A percentile compares a stretch with the other conserved stretches of the same genome.
phyloP scores from a whole-genome alignment of 2,329 filamentous ascomycete genomes.

The Colletotrichum zoysiae region DNA sequence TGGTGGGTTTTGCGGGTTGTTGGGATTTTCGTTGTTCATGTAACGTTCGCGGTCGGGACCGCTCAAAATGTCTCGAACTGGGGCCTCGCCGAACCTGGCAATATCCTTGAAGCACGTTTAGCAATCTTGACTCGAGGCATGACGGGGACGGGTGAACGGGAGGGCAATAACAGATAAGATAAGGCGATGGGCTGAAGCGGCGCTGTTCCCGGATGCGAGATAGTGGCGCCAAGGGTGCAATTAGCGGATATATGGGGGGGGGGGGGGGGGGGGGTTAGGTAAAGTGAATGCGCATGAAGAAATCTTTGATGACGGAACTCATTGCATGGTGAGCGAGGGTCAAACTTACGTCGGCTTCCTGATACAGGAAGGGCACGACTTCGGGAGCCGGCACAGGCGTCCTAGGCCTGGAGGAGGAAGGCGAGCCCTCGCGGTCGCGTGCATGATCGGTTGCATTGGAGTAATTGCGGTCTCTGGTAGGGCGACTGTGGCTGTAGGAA shows the following conservation, averaged over 20 bases:
- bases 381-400: constrained; percentile 92
- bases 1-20: constrained; percentile 61
- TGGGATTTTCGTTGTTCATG: constrained; percentile 58
- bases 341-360: constrained; percentile 79
- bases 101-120: constrained; percentile 69
- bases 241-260: constrained; percentile 21
- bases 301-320: neutral
- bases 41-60: constrained; percentile 79
- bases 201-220: constrained; percentile 38
- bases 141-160: constrained; percentile 24
- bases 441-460: constrained; percentile 81
- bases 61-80: constrained; percentile 77
- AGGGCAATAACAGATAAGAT: constrained; percentile 40
- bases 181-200: constrained; percentile 33
- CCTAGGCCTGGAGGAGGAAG: constrained; percentile 80
- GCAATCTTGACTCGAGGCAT: constrained; percentile 39
- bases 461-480: constrained; percentile 80
- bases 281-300: constrained; percentile 42
- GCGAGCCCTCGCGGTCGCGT: constrained; percentile 73
- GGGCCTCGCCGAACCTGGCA: constrained; percentile 81
- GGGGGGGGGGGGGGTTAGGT: constrained; percentile 44
- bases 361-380: constrained; percentile 97
- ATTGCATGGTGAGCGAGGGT: constrained; percentile 39
- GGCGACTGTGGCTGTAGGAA: constrained; percentile 70
- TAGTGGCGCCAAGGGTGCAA: constrained; percentile 36